Percentiles rank a stretch among this genome's conserved stretches.
Evolutionary conservation across 257 asterid species (phyloP).

Genomic region (Echium plantagineum): DNA sequence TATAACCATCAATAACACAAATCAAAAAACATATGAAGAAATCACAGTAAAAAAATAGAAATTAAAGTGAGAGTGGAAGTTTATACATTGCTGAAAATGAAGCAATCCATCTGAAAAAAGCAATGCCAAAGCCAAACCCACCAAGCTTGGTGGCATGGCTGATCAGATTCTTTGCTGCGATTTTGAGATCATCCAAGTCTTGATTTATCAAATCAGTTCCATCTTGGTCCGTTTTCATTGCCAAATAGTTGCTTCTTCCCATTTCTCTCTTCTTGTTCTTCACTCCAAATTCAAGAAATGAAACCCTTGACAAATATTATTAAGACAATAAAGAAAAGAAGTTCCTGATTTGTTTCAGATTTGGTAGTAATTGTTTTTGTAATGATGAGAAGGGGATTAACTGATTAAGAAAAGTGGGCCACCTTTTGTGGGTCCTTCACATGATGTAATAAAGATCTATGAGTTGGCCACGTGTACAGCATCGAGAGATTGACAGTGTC

Average conservation of each 20-base stretch:
- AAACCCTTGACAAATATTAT: neutral
- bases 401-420: too few relatives aligned
- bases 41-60: neutral
- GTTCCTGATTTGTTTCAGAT: too few relatives aligned
- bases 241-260: conserved; percentile 56
- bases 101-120: conserved; percentile 77
- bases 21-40: too few relatives aligned
- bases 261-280: conserved; percentile 13
- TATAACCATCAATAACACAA: too few relatives aligned
- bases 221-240: conserved; percentile 50
- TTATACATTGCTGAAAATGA: conserved; percentile 78
- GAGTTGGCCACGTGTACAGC: too few relatives aligned
- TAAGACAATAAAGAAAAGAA: too few relatives aligned
- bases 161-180: conserved; percentile 56
- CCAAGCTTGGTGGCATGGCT: conserved; percentile 46
- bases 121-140: conserved; percentile 52
- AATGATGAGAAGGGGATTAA: too few relatives aligned
- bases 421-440: too few relatives aligned
- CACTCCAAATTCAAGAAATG: neutral
- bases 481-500: too few relatives aligned
- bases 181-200: conserved; percentile 54
- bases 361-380: too few relatives aligned
- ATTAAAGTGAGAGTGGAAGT: neutral
- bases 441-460: too few relatives aligned
- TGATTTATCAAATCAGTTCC: conserved; percentile 40